Evolutionary conservation across 2,329 filamentous ascomycete genomes (phyloP), one percentile per base, ranked within the genome.

Genomic region (Fusarium luffae): DNA sequence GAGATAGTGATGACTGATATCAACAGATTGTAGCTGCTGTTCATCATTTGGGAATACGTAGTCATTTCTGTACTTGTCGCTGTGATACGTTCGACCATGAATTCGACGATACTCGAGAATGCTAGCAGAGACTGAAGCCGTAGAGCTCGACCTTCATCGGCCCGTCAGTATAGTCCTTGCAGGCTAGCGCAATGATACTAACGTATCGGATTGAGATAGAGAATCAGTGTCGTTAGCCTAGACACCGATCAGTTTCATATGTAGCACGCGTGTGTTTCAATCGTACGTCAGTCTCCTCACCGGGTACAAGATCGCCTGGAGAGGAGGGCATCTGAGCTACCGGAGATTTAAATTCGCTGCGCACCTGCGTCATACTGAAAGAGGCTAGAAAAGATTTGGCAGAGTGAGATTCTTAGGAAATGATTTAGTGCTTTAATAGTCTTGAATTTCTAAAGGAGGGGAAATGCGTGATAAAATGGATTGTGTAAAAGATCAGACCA

Each of bases 81-180:
- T 68, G 19, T 68, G 65, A 14, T 65, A 68, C 6, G 64, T 68
- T 9, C 65, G 64, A 0, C 65, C 65, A 16, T 68, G 64, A 14
- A 56, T 68, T 21, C 61, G 52, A 7, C 65, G 59, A 46, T 68
- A 68, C 5, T 68, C 48, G 0, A 68, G 59, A 10, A 68, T 65
- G 11, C 65, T 68, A 1, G 54, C 48, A 3, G 65, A 68, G 3
- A 68, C 27, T 4, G 65, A 68, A 18, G 64, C 58, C 3, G 65
- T 68, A 2, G 64, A 68, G 19, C 64, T 68, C 5, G 46, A 44
- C 16, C 64, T 68, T 11, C 32, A 4, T 3, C 32, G 32, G 21
- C 21, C 2, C 21, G 4, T 23, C 21, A 23, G 4, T 4, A 23
- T 23, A 2, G 21, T 5, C 4, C 21, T 4, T 23, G 4, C 21